Base-by-base conservation (phyloP, 257 asterid genomes). In the Verbascum thapsus region DNA sequence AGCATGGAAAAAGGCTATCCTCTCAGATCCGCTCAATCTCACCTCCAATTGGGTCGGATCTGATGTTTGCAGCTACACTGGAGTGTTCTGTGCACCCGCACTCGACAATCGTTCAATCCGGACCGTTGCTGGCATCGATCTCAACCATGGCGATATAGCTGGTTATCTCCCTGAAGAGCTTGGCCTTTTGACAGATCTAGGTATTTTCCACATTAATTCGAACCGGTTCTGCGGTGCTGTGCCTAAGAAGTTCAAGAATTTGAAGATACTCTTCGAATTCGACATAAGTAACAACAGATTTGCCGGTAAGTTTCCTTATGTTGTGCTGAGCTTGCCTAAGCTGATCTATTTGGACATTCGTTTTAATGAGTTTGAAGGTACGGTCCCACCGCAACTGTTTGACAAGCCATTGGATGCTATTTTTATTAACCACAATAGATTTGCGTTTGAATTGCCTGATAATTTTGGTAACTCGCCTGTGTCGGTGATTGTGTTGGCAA, bases 401-500 rank as follows among this genome's bases (percentile, higher is more conserved):
- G 97, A 86, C 64, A 86, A 81, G 51, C 91, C 95, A 0, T 43
- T 89, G 71, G 97, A 89, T 37, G 97, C 97, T 1, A 86, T 89
- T 1, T 89, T 89, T 68, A 89, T 89, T 43, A 89, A 89, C 48
- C 85, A 89, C 70, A 89, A 89, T 62, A 68, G 97, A 37, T 89
- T 89, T 43, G 35, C 76, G 23, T 89, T 89, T 16, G 97, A 86
- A 69, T 68, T 86, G 74, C 97, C 97, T 0, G 97, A 84, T 19
- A 89, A 89, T 62, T 89, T 89, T 15, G 97, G 97, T 0, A 89
- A 89, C 67, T 89, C 97, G 4, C 97, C 97, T 16, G 97, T 89
- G 3, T 89, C 97, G 0, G 97, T 89, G 17, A 84, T 89, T 41
- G 97, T 89, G 1, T 39, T 89, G 12, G 95, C 95, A 1, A 83